Base-by-base conservation (phyloP, 768 basidiomycete species). In the Flagelloscypha sp. region DNA sequence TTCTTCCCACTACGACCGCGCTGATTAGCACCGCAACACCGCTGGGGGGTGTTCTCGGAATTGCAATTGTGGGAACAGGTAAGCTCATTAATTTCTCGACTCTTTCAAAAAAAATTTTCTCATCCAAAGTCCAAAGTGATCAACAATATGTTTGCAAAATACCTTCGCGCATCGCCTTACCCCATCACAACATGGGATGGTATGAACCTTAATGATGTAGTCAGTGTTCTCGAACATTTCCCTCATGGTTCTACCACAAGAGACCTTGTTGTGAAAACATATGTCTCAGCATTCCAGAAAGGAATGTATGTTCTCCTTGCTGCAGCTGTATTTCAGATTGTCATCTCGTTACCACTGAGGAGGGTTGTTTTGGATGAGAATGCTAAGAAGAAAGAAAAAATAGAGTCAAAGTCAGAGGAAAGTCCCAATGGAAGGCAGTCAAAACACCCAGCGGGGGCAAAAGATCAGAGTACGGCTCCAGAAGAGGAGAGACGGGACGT, bases 1-100 rank as follows among this genome's bases (percentile, higher is more conserved):
- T 24, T 7, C 36, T 37, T 2, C 27, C 36, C 12, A 37, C 36
- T 9, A 37, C 29, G 13, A 37, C 36, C 17, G 36, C 36, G 9
- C 16, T 37, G 8, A n/a, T 37, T 5, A 21, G 27, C 9, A 29
- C 36, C 4, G 17, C 36, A 18, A 25, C 36, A 2, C 17, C 23
- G 9, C 25, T 37, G 7, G 36, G 36, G 11, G 36, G 36, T 16
- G 27, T 25, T n/a, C 36, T 37, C 11, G 36, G 36, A 16, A 28
- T 37, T 12, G 36, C 27, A 4, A 32, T 37, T 15, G 9, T 37
- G 16, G 36, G 36, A 17, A 33, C 36, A 37, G n/a, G 36, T 37
- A 31, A 17, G 31, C 12, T 5, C 13, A 20, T 10, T 12, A 34
- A n/a, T 4, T 9, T 3, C 7, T 13, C 7, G 6, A 7, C 2